These are phyloP conservation scores for Naganishia sp. DNA, from an alignment of 1,284 basidiomycete species.

Conservation along the genomic window DNA sequence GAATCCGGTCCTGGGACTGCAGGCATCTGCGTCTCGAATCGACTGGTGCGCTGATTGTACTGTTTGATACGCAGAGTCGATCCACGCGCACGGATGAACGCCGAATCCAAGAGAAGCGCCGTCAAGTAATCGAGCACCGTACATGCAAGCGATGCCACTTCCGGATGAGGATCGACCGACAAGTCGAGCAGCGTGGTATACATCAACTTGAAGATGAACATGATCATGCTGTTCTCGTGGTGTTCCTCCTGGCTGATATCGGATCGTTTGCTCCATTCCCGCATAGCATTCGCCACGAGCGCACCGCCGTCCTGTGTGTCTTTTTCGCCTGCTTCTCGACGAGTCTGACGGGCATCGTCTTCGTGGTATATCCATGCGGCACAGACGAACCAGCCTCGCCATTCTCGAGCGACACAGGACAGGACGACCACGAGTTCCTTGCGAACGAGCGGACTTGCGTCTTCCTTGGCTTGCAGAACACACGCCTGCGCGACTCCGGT, in stretches of 20 bases:
- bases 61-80: slow-evolving; percentile 58
- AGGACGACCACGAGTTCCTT: slow-evolving; percentile 92
- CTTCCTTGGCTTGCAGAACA: slow-evolving; percentile 75
- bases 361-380: slow-evolving; percentile 97
- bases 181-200: slow-evolving; percentile 87
- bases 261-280: slow-evolving; percentile 67
- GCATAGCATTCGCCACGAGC: slow-evolving; percentile 68
- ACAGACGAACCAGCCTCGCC: slow-evolving; percentile 92
- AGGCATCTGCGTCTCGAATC: slow-evolving; percentile 15
- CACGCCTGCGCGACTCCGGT: slow-evolving; percentile 60
- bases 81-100: slow-evolving; percentile 72
- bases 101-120: slow-evolving; percentile 82
- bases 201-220: slow-evolving; percentile 90
- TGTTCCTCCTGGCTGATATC: slow-evolving; percentile 62
- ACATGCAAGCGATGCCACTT: slow-evolving; percentile 85
- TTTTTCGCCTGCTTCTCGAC: slow-evolving; percentile 57
- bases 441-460: slow-evolving; percentile 92
- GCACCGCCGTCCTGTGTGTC: slow-evolving; percentile 53
- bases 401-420: slow-evolving; percentile 90
- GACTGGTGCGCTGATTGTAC: slow-evolving; percentile 25
- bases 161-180: slow-evolving; percentile 87
- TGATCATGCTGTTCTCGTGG: slow-evolving; percentile 76
- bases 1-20: slow-evolving; percentile 13
- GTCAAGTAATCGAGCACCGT: slow-evolving; percentile 91
- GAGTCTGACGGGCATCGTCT: slow-evolving; percentile 60